These are phyloP conservation scores for Pythium coloratum DNA, from an alignment of 352 stramenopile genomes.

Conservation along the genomic window DNA sequence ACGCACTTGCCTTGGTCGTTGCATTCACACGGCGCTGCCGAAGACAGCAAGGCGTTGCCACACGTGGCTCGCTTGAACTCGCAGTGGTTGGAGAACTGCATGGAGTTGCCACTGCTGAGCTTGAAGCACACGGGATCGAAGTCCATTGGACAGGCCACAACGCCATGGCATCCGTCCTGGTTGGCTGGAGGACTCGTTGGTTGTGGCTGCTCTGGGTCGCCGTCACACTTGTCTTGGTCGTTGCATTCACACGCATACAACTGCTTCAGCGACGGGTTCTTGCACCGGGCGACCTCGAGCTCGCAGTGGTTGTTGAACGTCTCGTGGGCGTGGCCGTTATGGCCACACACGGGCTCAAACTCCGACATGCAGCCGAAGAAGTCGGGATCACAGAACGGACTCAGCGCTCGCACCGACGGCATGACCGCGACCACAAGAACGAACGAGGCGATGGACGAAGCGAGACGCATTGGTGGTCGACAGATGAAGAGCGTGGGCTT, in stretches of 20 bases:
- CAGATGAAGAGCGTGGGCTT: too few species aligned
- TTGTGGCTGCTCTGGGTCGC: background rate
- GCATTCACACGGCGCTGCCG: background rate
- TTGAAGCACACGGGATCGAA: background rate
- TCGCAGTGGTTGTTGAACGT: conserved; percentile 18
- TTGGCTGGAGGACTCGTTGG: background rate
- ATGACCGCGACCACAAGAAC: background rate
- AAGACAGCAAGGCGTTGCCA: background rate
- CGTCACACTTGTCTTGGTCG: background rate
- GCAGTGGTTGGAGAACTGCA: background rate
- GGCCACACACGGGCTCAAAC: conserved; percentile 10
- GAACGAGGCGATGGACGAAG: background rate
- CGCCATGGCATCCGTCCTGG: background rate
- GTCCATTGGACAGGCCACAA: background rate
- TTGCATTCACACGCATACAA: background rate
- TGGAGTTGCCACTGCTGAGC: background rate
- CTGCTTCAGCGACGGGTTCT: background rate
- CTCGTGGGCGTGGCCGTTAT: background rate
- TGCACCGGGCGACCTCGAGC: conserved; percentile 13
- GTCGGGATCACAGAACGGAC: background rate
- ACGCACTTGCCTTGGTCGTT: background rate
- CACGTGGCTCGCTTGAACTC: background rate
- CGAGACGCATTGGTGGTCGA: too few species aligned
- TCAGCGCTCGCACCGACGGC: background rate
- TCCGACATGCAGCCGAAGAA: background rate